Evolutionary conservation across 164 flowering plant genomes (phyloP), one percentile per base, ranked within the genome.

Genomic region (Annona cherimola): DNA sequence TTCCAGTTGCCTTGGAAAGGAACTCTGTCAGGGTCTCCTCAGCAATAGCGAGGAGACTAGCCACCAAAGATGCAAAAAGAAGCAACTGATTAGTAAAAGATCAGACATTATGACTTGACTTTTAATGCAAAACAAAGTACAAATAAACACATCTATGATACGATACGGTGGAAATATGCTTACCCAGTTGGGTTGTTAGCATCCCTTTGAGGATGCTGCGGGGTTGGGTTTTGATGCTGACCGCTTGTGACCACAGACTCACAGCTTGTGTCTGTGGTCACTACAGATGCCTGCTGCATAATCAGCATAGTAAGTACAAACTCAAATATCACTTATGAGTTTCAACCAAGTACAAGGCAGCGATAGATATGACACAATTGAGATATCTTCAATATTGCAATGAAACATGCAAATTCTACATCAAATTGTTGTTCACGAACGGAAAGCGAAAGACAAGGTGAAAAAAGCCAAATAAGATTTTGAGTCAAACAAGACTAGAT

Each of bases 1-100:
- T 92, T 86, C 97, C 97, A 66, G 97, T 92, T 76, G 97, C 97
- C 90, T 92, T 92, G 50, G 90, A 81, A 60, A 92, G 93, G 90
- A 92, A 92, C 97, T 92, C 93, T 84, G 95, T 81, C 86, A 90
- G 79, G 89, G 97, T 89, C 90, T 92, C 95, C 90, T 92, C 92
- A 66, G 97, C 97, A 70, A 92, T 82, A 1, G 95, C 83, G 66
- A 92, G 88, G 78, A 92, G 92, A 43, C 74, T 71, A 40, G 4
- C 44, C 57, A 43, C 1, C 9, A 59, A 61, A 64, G 45, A 64
- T 12, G 5, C n/a, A n/a, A 42, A 70, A 40, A 69, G 35, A 69
- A 69, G 26, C 42, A 70, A 43, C n/a, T 43, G 5, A 5, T 66
- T 43, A 42, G 46, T 40, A 16, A 63, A 5, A 63, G 41, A 63